Evolutionary conservation across 495 filamentous ascomycete genomes (phyloP), one percentile per base, ranked within the genome.

Genomic region (Cladorrhinum samala): DNA sequence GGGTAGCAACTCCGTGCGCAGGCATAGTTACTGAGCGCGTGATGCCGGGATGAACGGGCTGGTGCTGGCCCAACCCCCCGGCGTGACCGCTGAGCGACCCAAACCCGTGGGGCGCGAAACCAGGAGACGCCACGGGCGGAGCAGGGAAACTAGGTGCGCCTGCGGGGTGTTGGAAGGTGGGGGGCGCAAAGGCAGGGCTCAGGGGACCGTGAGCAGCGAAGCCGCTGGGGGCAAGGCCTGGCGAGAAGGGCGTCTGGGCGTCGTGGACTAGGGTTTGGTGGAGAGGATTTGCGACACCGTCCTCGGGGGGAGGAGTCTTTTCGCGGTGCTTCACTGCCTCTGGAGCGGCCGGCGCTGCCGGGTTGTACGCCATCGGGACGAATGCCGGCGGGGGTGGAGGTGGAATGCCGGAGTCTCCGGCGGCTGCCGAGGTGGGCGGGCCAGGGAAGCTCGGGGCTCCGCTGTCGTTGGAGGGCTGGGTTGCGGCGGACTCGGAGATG

Each of bases 331-430:
- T 77, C 59, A 94, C 86, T 13, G 82, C 83, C 63, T 96, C 91
- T 2, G 91, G 87, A 1, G 88, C 88, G 2, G 91, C 75, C 9
- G 91, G 91, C 1, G 91, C 89, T 0, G 91, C 89, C 1, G 91
- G 91, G 67, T 96, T 96, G 59, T 96, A 96, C 2, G 89, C 81
- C 49, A 93, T 79, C n/a, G 89, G 87, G n/a, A 77, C 74, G 47
- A 80, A 83, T 43, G 61, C 73, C 46, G 72, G 72, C 17, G 75
- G 68, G 13, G 78, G 70, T 55, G 71, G 68, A 17, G 68, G 50
- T 61, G 57, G 53, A 17, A 58, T 45, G 5, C 50, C 11, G 5
- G 20, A n/a, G 19, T 53, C 48, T 2, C 68, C 59, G 24, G 63
- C 46, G 38, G 66, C 56, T 33, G 59, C 66, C 0, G 72, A 68